Base-by-base conservation (phyloP, 2,329 filamentous ascomycete species). In the Fusarium sp. region DNA sequence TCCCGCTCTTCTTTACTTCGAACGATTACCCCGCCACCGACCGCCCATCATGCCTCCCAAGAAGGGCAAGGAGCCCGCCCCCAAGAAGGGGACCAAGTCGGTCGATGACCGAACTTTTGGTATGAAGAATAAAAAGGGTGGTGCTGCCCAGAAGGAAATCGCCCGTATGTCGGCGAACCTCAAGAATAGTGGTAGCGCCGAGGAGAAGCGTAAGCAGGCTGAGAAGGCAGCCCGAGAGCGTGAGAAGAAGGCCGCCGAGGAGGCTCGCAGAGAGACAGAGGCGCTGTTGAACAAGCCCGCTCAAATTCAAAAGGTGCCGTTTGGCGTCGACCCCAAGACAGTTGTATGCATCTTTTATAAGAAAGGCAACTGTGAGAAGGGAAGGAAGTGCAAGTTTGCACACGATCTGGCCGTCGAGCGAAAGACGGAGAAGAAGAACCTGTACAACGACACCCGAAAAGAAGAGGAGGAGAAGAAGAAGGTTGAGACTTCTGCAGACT, bases 51-150 rank as follows among this genome's bases (percentile, higher is more conserved):
- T 94, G 91, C 84, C 91, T 79, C 91, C 91, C 64, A 93, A 93
- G 80, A 86, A 86, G 75, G 79, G 81, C 62, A 84, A 87, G 60
- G 84, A 87, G 82, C 75, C 61, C 60, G 83, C 76, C 73, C 84
- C 82, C 79, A 89, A 89, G 82, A 87, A 87, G 82, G 79, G 83
- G 61, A 78, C 83, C 74, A 93, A 93, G 83, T 76, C 85, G 46
- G 92, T 93, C 69, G 93, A 96, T 69, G 96, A 99, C 85, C 96
- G 95, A 84, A 97, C 96, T 53, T 99, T 99, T 86, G 96, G 96
- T 75, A 98, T 99, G 96, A 99, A 99, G 84, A 99, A 99, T 79
- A 99, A 99, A 85, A 99, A 97, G 86, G 96, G 96, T 73, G 91
- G 89, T 62, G 90, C 89, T 57, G 95, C 93, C 60, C 93, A 98